Evolutionary conservation across 495 filamentous ascomycete species (phyloP), one percentile per base, ranked within the genome.

Genomic region (Penicillium arizonense): DNA sequence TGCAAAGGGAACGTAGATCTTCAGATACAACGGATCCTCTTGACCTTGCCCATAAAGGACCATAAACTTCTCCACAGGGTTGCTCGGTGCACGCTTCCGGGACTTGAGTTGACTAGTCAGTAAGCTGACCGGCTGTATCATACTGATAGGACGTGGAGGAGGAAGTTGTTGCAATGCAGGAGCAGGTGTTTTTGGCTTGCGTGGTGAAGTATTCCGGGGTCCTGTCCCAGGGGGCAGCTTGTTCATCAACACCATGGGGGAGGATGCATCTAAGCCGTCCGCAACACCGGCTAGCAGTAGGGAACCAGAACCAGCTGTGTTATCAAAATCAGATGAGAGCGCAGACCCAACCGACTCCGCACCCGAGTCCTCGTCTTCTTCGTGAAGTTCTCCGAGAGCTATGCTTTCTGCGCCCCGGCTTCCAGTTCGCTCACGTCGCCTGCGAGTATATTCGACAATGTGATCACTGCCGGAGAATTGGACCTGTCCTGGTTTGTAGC

Each of bases 71-170:
- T 96, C 90, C 37, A 96, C 85, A 0, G 91, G 91, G 56, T 90
- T 88, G 9, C 81, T 84, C 4, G 90, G 88, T 52, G 90, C 92
- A 10, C 83, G 81, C 57, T 87, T 84, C 61, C 89, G 88, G 10
- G 88, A 88, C 50, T 88, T 91, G 14, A 98, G 77, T 23, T 84
- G 82, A 61, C 77, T 74, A 2, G 84, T 82, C 12, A 90, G 64
- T 46, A 92, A 68, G 70, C 90, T 95, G 43, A 87, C 81, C 1
- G 93, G 90, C 49, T 90, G 85, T 4, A 90, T 58, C 59, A 86
- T 86, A 65, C 91, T 96, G 54, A 97, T 84, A 7, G 95, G 95
- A 13, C 92, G 80, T n/a, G 91, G 87, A 1, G 94, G 90, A 20
- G 94, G 94, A 13, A 97, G 79, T n/a, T 87, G 89, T 68, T 89